phyloP scores from a whole-genome alignment of 2,329 filamentous ascomycete species.

The Teratosphaeria epicoccoides region DNA sequence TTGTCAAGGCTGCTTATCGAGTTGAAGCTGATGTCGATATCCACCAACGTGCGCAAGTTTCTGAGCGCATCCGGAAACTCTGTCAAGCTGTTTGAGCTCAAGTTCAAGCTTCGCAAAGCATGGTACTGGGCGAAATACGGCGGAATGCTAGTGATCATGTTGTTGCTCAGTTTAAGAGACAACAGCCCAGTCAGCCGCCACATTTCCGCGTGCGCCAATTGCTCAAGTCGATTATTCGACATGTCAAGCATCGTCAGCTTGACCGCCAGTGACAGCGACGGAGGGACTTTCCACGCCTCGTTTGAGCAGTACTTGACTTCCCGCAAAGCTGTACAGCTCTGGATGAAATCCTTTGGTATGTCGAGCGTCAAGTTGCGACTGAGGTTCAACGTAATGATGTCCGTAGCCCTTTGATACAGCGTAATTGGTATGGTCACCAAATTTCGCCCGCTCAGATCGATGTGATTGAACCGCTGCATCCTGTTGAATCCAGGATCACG shows the following conservation, averaged over 20 bases:
- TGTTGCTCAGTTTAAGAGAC: constrained; percentile 89
- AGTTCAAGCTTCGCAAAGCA: constrained; percentile 69
- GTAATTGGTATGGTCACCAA: constrained; percentile 90
- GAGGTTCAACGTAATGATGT: constrained; percentile 90
- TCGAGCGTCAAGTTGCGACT: constrained; percentile 87
- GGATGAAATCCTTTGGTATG: constrained; percentile 91
- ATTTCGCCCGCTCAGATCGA: constrained; percentile 82
- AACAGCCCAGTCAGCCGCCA: constrained; percentile 64
- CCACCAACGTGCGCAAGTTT: constrained; percentile 69
- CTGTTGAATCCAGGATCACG: constrained; percentile 70
- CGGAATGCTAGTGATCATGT: constrained; percentile 69
- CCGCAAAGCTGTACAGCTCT: constrained; percentile 78
- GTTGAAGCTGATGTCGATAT: constrained; percentile 96
- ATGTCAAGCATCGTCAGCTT: constrained; percentile 83
- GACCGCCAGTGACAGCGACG: constrained; percentile 69
- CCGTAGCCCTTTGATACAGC: constrained; percentile 78
- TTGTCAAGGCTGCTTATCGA: constrained; percentile 68
- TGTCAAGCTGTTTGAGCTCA: constrained; percentile 86
- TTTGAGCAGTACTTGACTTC: constrained; percentile 97
- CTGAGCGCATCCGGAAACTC: constrained; percentile 79
- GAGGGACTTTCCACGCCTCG: constrained; percentile 75
- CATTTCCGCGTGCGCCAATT: constrained; percentile 75
- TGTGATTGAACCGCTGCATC: constrained; percentile 83
- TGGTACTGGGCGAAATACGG: constrained; percentile 73
- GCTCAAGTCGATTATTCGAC: constrained; percentile 85